Base-by-base conservation (phyloP, 2,329 filamentous ascomycete species). In the Sporothrix schenckii region DNA sequence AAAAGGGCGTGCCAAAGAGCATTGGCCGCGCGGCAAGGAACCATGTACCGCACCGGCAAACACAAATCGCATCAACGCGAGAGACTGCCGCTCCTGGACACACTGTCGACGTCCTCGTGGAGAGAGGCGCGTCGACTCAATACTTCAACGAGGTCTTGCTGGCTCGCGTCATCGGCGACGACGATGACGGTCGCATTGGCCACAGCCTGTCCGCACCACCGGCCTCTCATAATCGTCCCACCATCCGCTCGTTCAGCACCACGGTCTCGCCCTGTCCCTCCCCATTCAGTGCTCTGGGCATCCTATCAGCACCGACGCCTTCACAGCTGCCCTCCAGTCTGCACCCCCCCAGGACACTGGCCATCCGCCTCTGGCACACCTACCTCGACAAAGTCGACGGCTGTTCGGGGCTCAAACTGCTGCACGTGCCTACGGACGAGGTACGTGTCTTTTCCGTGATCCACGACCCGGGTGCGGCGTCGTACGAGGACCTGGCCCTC, bases 371-470 rank as follows among this genome's bases (percentile, higher is more conserved):
- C 4, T 67, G 65, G 65, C 49, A 67, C 19, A 19, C 19, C 7
- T 67, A 39, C 21, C 4, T 67, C 4, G 65, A 67, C 13, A 54
- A 60, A 10, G 65, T 67, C 11, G 65, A 67, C 50, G 49, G 49
- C 21, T 53, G 50, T 14, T 53, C 65, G 6, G 65, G 49, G 9
- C 34, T 53, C 14, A 67, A 67, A 27, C 21, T 67, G 11, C 34
- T 67, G 7, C 65, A 67, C 10, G 49, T 54, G 4, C 65, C 65
- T 3, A 67, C 65, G 2, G 65, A 53, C 30, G 49, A 67, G 30
- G 30, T 67, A 5, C 27, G 50, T 4, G 65, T 67, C 5, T 67
- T 50, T 16, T 53, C 65, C 0, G 50, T 19, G 14, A 67, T 67
- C 19, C 30, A 67, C n/a, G 34, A 54, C 16, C 65, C 65, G n/a